Conservation (phyloP, 345 rosid species). For the Heritiera fomes region DNA sequence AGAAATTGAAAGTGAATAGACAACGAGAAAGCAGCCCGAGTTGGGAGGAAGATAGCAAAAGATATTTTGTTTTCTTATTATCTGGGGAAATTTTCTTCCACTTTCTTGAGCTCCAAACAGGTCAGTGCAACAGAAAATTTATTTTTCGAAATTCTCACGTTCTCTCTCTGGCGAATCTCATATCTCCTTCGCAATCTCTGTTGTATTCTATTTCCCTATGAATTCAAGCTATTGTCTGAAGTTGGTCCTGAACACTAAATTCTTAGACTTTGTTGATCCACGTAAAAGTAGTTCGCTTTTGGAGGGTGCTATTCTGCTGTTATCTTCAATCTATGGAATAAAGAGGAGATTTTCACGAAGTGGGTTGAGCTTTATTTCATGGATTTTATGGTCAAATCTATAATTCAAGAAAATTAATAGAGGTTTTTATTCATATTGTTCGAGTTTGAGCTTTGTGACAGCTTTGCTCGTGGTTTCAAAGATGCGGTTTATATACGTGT, state of each 20-base stretch:
- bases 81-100: slow-evolving; percentile 10
- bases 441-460: slow-evolving; percentile 2
- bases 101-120: slow-evolving; percentile 32
- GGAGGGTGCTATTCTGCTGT: slow-evolving; percentile 1
- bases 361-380: slow-evolving; percentile 16
- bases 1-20: slow-evolving; percentile 12
- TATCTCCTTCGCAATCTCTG: slow-evolving; percentile 16
- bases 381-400: slow-evolving; percentile 2
- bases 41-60: slow-evolving; percentile 8
- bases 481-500: slow-evolving; percentile 10
- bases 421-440: background rate
- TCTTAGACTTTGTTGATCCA: slow-evolving; percentile 23
- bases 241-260: slow-evolving; percentile 9
- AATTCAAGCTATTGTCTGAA: slow-evolving; percentile 6
- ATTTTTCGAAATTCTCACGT: slow-evolving; percentile 1
- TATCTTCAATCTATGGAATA: slow-evolving; percentile 14
- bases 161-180: slow-evolving; percentile 24
- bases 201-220: background rate
- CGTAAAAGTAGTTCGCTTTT: background rate
- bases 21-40: slow-evolving; percentile 13
- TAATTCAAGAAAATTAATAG: background rate
- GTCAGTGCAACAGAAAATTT: slow-evolving; percentile 24
- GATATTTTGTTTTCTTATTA: background rate
- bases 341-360: slow-evolving; percentile 14
- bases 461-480: background rate